Percentiles rank a stretch among this genome's conserved stretches.
Evolutionary conservation across 176 grass and related monocot species (phyloP).

Genomic region (Eleusine coracana): DNA sequence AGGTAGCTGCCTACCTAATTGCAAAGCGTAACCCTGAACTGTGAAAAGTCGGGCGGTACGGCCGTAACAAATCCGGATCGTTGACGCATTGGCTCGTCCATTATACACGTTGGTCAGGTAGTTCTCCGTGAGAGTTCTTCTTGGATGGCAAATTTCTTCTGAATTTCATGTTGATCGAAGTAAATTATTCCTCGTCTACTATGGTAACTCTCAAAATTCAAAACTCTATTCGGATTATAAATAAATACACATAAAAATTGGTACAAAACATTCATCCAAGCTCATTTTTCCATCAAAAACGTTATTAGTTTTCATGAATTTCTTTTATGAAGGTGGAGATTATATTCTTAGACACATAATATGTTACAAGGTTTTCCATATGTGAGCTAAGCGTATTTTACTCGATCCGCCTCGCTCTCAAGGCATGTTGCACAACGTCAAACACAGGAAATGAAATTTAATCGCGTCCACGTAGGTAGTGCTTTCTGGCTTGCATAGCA

Average conservation of each 20-base stretch:
- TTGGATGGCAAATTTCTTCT: not conserved
- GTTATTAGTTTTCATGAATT: too few species aligned
- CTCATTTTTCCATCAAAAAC: too few species aligned
- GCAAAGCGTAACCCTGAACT: not conserved
- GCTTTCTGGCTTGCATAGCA: not conserved
- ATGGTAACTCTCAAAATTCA: too few species aligned
- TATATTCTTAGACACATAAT: too few species aligned
- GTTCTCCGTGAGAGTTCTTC: not conserved
- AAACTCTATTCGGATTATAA: too few species aligned
- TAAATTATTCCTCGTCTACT: too few species aligned
- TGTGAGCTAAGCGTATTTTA: not conserved
- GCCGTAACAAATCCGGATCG: not conserved
- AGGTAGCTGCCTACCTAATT: not conserved
- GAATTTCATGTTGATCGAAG: not conserved
- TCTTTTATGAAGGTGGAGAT: too few species aligned
- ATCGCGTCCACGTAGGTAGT: conserved; percentile 21
- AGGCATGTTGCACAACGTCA: conserved; percentile 3
- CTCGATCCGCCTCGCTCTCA: not conserved
- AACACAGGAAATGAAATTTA: conserved; percentile 7
- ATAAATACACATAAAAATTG: too few species aligned
- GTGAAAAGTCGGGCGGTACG: not conserved
- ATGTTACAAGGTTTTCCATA: not conserved
- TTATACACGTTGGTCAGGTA: too few species aligned
- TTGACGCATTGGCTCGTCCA: not conserved
- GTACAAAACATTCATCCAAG: too few species aligned